Evolutionary conservation across 2,329 filamentous ascomycete genomes (phyloP).

Genomic region (Colletotrichum euphorbiae): DNA sequence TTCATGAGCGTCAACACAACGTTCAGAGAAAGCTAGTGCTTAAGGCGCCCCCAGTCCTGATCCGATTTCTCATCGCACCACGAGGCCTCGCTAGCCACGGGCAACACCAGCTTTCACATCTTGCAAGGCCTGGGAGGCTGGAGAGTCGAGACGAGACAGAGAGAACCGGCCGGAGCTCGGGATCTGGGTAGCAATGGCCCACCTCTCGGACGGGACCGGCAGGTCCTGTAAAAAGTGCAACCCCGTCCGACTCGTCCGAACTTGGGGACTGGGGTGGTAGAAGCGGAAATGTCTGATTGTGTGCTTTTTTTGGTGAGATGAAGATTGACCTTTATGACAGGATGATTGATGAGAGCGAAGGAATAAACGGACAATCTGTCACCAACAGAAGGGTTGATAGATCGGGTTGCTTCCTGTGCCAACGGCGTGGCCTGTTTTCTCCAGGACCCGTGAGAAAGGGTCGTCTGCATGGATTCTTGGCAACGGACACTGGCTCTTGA

Average conservation of each 20-base stretch:
- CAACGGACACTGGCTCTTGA: not conserved
- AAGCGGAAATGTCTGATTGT: slow-evolving; percentile 25
- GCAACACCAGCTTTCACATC: slow-evolving; percentile 25
- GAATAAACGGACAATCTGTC: not conserved
- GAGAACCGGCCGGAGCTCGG: slow-evolving; percentile 34
- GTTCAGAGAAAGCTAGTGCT: not conserved
- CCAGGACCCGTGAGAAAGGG: not conserved
- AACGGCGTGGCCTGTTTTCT: slow-evolving; percentile 4
- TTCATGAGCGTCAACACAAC: slow-evolving; percentile 1
- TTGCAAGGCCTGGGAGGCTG: slow-evolving; percentile 13
- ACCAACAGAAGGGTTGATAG: not conserved
- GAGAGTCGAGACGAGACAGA: slow-evolving; percentile 22
- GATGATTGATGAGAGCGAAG: slow-evolving; percentile 2
- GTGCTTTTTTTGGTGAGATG: not conserved
- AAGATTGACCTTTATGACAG: not conserved
- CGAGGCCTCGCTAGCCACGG: slow-evolving; percentile 16
- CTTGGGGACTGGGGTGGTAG: not conserved
- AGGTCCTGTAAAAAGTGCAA: slow-evolving; percentile 31
- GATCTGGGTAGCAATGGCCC: slow-evolving; percentile 30
- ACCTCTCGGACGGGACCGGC: slow-evolving; percentile 35
- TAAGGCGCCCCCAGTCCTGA: not conserved
- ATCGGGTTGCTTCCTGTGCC: not conserved
- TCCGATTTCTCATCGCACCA: slow-evolving; percentile 10
- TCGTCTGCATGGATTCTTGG: not conserved
- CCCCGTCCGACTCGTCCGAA: slow-evolving; percentile 37